phyloP scores from a whole-genome alignment of 2,329 filamentous ascomycete species.

The Fusarium napiforme region DNA sequence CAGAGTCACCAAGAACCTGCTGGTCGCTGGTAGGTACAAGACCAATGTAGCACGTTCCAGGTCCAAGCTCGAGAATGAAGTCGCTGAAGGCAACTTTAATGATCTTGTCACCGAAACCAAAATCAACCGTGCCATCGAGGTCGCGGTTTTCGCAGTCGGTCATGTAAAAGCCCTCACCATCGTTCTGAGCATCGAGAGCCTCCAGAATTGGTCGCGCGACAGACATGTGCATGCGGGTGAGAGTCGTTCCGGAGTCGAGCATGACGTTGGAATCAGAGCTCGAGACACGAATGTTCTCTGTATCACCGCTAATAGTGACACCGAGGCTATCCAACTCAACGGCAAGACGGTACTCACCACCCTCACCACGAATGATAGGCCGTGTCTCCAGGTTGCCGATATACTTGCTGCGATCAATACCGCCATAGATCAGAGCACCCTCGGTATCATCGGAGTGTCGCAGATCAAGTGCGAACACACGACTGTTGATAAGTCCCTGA shows the following conservation, averaged over 20 bases:
- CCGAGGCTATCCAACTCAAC: conserved; percentile 49
- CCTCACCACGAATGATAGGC: conserved; percentile 54
- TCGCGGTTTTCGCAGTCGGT: conserved; percentile 56
- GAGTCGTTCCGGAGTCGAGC: conserved; percentile 65
- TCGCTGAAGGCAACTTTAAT: conserved; percentile 59
- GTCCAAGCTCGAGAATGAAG: conserved; percentile 59
- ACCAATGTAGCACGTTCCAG: conserved; percentile 56
- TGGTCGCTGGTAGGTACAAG: conserved; percentile 53
- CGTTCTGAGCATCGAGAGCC: conserved; percentile 54
- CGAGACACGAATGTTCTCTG: conserved; percentile 41
- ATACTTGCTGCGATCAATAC: conserved; percentile 64
- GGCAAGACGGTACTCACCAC: conserved; percentile 53
- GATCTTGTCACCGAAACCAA: conserved; percentile 56
- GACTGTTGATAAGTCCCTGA: conserved; percentile 60
- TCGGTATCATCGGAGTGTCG: conserved; percentile 55
- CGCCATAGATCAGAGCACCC: conserved; percentile 65
- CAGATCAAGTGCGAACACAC: conserved; percentile 63
- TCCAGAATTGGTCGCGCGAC: conserved; percentile 57
- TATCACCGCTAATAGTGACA: conserved; percentile 40
- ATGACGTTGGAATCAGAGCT: conserved; percentile 54
- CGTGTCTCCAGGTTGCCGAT: conserved; percentile 57
- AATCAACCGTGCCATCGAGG: conserved; percentile 57
- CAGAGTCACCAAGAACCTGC: conserved; percentile 57
- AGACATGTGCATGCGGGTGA: conserved; percentile 57
- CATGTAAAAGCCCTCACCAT: conserved; percentile 56